A percentile compares a stretch with the other conserved stretches of the same genome.
phyloP scores from a whole-genome alignment of 345 rosid genomes.

The Syzygium aqueum region DNA sequence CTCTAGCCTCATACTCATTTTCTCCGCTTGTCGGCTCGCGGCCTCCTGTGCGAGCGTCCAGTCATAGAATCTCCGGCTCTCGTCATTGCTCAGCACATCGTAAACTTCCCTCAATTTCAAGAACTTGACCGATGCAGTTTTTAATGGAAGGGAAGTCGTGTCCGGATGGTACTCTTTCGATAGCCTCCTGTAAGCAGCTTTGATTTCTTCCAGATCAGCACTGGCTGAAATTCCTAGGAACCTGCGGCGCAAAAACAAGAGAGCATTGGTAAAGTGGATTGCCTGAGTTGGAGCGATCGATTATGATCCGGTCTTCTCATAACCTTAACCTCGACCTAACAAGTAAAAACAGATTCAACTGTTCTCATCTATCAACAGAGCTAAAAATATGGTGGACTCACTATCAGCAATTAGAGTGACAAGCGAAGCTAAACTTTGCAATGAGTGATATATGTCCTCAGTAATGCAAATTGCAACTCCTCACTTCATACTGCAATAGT shows the following conservation, averaged over 20 bases:
- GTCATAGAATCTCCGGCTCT: constrained; percentile 69
- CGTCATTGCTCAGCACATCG: constrained; percentile 48
- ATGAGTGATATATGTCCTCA: not conserved
- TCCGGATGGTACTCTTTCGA: constrained; percentile 96
- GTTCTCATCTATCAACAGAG: not conserved
- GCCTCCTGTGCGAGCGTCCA: constrained; percentile 93
- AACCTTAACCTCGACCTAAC: not conserved
- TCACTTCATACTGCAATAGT: not conserved
- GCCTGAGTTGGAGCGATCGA: not conserved
- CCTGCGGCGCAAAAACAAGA: constrained; percentile 15
- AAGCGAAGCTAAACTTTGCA: not conserved
- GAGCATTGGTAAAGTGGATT: not conserved
- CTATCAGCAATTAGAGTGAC: not conserved
- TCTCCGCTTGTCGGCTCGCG: constrained; percentile 74
- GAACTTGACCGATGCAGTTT: constrained; percentile 80
- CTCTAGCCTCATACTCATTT: constrained; percentile 56
- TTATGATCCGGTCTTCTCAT: not conserved
- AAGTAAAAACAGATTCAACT: not conserved
- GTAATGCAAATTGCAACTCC: not conserved
- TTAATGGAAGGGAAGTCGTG: constrained; percentile 80
- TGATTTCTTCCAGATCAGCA: constrained; percentile 84
- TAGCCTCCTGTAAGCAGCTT: constrained; percentile 72
- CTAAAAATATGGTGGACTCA: not conserved
- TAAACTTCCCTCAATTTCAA: constrained; percentile 64
- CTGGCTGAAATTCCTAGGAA: constrained; percentile 64